Evolutionary conservation across 2,329 filamentous ascomycete genomes (phyloP), one percentile per base, ranked within the genome.

Genomic region (Penicillium thymicola): DNA sequence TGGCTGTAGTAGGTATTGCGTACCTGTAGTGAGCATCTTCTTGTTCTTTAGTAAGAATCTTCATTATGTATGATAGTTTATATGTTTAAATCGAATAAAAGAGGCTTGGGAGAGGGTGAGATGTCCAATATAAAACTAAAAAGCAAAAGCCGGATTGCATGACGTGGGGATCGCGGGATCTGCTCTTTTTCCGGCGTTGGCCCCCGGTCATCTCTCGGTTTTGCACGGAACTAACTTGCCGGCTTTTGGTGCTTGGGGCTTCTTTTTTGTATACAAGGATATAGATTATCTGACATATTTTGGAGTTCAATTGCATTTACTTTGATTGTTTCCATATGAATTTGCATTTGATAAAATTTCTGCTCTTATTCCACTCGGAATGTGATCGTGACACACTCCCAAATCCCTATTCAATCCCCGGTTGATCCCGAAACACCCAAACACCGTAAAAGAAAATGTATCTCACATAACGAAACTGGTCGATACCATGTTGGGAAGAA

Each of bases 41-140:
- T 79, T 97, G 90, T 84, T 97, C 91, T 74, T 93, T 91, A 68
- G 89, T 95, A 73, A 97, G 83, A 72, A 97, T 81, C 88, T 97
- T 97, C 94, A 97, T 99, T 61, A 49, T 81, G 76, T 42, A 2
- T n/a, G 8, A 34, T 49, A 9, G 23, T 44, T 11, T 53, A 30
- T 42, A 34, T 23, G 4, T 27, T 38, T 43, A 30, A 40, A 48
- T 43, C 25, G 30, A 40, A 28, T 27, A 18, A 36, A 46, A 49
- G 40, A 34, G 16, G 13, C 32, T 34, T 7, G 32, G 5, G 54
- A 54, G 30, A 27, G 14, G 38, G 34, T 18, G 28, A 27, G 51
- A 48, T 21, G 45, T 42, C 8, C 16, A 27, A 40, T 61, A 59
- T 59, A 57, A 51, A 50, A 56, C 45, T 21, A 40, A 48, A 59